Percentiles rank a stretch among this genome's conserved stretches.
These are phyloP conservation scores for Leavenworthia alabamica DNA, from an alignment of 345 rosid species.

Conservation along the genomic window DNA sequence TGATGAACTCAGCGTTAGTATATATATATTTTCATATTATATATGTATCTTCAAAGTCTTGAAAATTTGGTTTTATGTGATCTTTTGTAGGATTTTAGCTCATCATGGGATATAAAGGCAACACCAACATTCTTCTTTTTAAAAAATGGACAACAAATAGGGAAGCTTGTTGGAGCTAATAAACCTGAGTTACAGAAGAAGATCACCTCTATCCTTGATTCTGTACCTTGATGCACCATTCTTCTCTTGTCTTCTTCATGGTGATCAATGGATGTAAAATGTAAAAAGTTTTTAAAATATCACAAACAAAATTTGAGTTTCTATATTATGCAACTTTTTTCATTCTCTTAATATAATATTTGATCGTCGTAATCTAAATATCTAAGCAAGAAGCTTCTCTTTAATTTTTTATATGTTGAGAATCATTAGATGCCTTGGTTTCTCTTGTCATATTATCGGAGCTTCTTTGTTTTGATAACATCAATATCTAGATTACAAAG, in stretches of 20 bases:
- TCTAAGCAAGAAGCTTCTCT: neutral
- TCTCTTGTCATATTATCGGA: no score
- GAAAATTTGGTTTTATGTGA: neutral
- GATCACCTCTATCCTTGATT: conserved; percentile 43
- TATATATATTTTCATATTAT: no score
- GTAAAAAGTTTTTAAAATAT: neutral
- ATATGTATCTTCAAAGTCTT: no score
- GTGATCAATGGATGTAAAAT: conserved; percentile 16
- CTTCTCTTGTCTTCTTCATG: neutral
- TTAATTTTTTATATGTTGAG: neutral
- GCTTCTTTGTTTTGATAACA: neutral
- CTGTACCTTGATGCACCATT: conserved; percentile 29
- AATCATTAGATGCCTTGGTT: neutral
- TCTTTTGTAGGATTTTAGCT: conserved; percentile 62
- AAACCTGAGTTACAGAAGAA: conserved; percentile 76
- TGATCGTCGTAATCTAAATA: neutral
- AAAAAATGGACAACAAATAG: conserved; percentile 69
- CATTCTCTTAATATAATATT: neutral
- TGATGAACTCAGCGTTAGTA: conserved; percentile 73
- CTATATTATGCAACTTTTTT: conserved; percentile 14
- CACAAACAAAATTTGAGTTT: conserved; percentile 7
- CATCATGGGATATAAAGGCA: conserved; percentile 79
- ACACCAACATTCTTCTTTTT: conserved; percentile 89
- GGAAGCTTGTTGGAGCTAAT: conserved; percentile 87
- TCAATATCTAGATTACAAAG: no score